Percentiles rank a stretch among this genome's conserved stretches.
These are phyloP conservation scores for Candida gorgasii DNA, from an alignment of 805 yeast species.

Conservation along the genomic window DNA sequence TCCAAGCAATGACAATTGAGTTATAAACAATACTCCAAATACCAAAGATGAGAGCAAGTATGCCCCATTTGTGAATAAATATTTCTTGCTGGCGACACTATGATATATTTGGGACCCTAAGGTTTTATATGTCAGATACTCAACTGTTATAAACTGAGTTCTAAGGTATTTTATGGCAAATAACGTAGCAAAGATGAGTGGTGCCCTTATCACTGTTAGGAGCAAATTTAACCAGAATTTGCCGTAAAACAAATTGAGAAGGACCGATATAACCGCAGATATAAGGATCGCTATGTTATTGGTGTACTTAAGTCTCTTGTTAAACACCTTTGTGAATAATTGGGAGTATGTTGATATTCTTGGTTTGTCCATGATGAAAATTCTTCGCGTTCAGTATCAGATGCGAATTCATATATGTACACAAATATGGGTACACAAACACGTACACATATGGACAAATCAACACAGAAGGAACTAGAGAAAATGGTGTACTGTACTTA, in stretches of 20 bases:
- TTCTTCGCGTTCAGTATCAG: slow-evolving; percentile 2
- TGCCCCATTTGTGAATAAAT: slow-evolving; percentile 19
- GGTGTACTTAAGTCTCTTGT: slow-evolving; percentile 37
- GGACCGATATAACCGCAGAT: slow-evolving; percentile 26
- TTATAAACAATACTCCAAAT: slow-evolving; percentile 25
- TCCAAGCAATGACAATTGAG: slow-evolving; percentile 27
- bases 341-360: slow-evolving; percentile 15
- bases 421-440: too few species aligned
- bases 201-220: slow-evolving; percentile 27
- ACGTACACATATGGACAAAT: too few species aligned
- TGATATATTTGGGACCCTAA: slow-evolving; percentile 32
- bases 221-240: slow-evolving; percentile 33
- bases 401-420: too few species aligned
- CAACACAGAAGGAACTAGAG: too few species aligned
- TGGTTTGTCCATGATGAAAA: slow-evolving; percentile 5
- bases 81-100: slow-evolving; percentile 21
- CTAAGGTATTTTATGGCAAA: slow-evolving; percentile 28
- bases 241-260: slow-evolving; percentile 29
- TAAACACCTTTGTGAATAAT: slow-evolving; percentile 30
- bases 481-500: too few species aligned
- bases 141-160: slow-evolving; percentile 28
- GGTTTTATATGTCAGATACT: slow-evolving; percentile 31
- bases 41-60: slow-evolving; percentile 25
- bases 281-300: slow-evolving; percentile 30
- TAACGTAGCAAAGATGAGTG: slow-evolving; percentile 31